A percentile compares a stretch with the other conserved stretches of the same genome.
Conservation (phyloP, 495 filamentous ascomycete genomes). For the Hypomontagnella monticulosa region DNA sequence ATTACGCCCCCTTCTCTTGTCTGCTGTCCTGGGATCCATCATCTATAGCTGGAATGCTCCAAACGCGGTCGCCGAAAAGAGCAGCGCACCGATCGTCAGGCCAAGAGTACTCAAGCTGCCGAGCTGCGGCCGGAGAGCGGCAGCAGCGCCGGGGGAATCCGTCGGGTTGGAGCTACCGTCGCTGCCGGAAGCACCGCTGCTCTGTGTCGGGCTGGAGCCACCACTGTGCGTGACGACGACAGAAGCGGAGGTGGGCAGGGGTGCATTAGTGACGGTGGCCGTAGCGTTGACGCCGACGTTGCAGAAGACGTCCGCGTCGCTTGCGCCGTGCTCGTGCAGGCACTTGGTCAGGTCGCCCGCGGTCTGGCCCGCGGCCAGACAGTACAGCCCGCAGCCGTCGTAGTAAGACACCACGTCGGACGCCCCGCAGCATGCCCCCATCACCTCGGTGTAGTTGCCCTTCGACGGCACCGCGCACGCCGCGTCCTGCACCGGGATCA, state of each 20-base stretch:
- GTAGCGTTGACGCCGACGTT: conserved; percentile 49
- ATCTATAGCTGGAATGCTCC: conserved; percentile 40
- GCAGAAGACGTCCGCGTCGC: conserved; percentile 53
- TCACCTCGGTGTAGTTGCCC: conserved; percentile 53
- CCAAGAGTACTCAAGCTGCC: conserved; percentile 32
- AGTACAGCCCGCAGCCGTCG: conserved; percentile 61
- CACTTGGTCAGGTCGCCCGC: conserved; percentile 51
- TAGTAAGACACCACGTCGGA: conserved; percentile 56
- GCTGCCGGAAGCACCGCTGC: not conserved
- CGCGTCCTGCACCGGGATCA: conserved; percentile 55
- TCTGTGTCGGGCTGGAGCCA: conserved; percentile 6
- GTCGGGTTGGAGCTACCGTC: conserved; percentile 3
- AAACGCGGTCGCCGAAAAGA: conserved; percentile 41
- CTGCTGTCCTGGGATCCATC: not conserved
- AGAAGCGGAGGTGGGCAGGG: conserved; percentile 43
- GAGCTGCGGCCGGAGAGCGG: conserved; percentile 30
- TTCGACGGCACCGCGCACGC: conserved; percentile 53
- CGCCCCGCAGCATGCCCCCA: conserved; percentile 57
- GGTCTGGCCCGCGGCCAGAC: conserved; percentile 57
- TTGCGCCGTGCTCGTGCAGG: conserved; percentile 47
- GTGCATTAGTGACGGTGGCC: conserved; percentile 50
- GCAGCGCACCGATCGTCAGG: conserved; percentile 34
- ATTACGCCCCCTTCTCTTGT: too few species aligned
- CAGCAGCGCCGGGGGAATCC: conserved; percentile 22
- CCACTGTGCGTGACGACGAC: conserved; percentile 38